Evolutionary conservation across 495 filamentous ascomycete genomes (phyloP), one percentile per base, ranked within the genome.

Genomic region (Penicillium parvum): DNA sequence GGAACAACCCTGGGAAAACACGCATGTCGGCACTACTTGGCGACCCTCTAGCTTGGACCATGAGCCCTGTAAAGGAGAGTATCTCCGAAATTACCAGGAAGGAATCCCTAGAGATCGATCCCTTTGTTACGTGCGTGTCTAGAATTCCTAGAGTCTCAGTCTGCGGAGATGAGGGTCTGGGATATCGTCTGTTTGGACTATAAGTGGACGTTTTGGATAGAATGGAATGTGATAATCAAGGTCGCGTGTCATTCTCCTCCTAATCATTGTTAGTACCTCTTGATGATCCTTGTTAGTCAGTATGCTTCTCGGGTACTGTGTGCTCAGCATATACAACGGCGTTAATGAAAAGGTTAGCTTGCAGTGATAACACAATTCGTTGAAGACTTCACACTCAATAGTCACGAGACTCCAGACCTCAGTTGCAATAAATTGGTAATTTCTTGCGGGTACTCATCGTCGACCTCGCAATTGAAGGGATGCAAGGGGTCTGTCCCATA

Each of bases 71-170:
- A 20, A 15, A 21, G 22, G 21, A 12, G 19, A 38, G 11, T 21
- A 30, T 11, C 19, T 41, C 16, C 16, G 27, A 32, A 7, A 41
- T 41, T 41, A 41, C 17, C 19, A 29, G 38, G 20, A 7, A 11
- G 7, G 17, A 12, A 19, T 22, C 20, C 7, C 32, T 17, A 5
- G n/a, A 23, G 10, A 7, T 5, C 3, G 17, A 16, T n/a, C 26
- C 35, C 19, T 10, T 46, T 33, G 45, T 25, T 26, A 9, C 2
- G 36, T 35, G 9, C 7, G 27, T 21, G 32, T 18, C 28, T 14
- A 34, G 37, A 28, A 53, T 53, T 41, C 50, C 46, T 50, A 32
- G 41, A 42, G 46, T 37, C 42, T 46, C 37, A 53, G 22, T 27
- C 30, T 26, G 16, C 27, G 12, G 21, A 26, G 22, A 17, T 11